Percentiles rank a stretch among this genome's conserved stretches.
phyloP scores from a whole-genome alignment of 2,329 filamentous ascomycete species.

The Paecilomyces sp. region DNA sequence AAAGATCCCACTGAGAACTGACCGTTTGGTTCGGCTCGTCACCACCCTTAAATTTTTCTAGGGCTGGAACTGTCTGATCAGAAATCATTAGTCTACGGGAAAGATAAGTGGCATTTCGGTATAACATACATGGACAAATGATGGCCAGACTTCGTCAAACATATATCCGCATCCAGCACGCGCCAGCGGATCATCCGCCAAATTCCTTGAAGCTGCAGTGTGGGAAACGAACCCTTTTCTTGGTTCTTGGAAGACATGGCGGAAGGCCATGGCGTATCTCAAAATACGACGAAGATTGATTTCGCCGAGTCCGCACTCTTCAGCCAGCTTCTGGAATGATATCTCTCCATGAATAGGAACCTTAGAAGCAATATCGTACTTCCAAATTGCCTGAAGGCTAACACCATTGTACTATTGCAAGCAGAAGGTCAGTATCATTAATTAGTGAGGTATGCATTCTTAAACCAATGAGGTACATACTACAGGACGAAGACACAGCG shows the following conservation, averaged over 20 bases:
- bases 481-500: neutral
- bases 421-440: neutral
- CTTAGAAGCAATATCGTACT: constrained; percentile 7
- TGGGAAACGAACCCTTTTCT: constrained; percentile 6
- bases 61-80: neutral
- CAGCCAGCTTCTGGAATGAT: constrained; percentile 8
- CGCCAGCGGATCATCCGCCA: constrained; percentile 1
- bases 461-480: neutral
- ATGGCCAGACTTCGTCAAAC: constrained; percentile 4
- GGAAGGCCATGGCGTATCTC: constrained; percentile 8
- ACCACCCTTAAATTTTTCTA: neutral
- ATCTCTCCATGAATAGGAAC: constrained; percentile 8
- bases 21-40: neutral
- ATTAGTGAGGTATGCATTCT: neutral
- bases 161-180: constrained; percentile 2
- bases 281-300: constrained; percentile 9
- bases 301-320: constrained; percentile 4
- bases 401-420: neutral
- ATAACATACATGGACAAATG: neutral
- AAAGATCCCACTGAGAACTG: neutral
- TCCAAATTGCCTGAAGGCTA: constrained; percentile 5
- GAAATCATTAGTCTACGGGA: neutral
- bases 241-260: constrained; percentile 7
- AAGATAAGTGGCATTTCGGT: neutral
- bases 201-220: constrained; percentile 6